A percentile compares a stretch with the other conserved stretches of the same genome.
phyloP scores from a whole-genome alignment of 163 green algal species.

The Scenedesmus sp. region DNA sequence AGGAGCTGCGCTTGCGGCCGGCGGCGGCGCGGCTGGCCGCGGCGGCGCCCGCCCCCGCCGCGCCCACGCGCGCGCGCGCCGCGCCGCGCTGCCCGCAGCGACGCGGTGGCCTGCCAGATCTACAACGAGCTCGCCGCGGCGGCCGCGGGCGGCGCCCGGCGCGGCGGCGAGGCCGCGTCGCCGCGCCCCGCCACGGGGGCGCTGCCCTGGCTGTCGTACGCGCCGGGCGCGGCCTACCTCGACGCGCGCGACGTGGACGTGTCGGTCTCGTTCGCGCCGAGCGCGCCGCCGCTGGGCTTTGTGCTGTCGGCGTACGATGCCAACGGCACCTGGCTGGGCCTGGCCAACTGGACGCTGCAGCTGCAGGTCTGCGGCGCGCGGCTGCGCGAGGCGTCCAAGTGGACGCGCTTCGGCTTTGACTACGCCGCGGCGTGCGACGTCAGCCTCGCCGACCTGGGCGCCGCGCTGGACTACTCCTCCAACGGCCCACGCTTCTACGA shows the following conservation, averaged over 20 bases:
- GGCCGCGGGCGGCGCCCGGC: slow-evolving; percentile 3
- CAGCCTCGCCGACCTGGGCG: slow-evolving; percentile 46
- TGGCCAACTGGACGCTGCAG: slow-evolving; percentile 58
- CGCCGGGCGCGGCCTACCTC: slow-evolving; percentile 33
- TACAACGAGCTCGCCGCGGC: slow-evolving; percentile 53
- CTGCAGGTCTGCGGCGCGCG: slow-evolving; percentile 60
- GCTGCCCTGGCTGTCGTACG: slow-evolving; percentile 68
- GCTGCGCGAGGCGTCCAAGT: slow-evolving; percentile 41
- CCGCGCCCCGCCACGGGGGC: slow-evolving; percentile 44
- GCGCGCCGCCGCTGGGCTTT: slow-evolving; percentile 44
- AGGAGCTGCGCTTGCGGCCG: neutral
- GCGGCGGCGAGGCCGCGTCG: neutral
- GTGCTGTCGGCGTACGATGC: slow-evolving; percentile 61
- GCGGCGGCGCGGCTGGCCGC: neutral
- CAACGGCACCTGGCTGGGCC: slow-evolving; percentile 71
- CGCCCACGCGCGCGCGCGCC: too few relatives aligned
- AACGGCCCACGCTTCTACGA: slow-evolving; percentile 52
- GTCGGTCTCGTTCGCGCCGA: slow-evolving; percentile 18
- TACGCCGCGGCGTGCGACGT: slow-evolving; percentile 54
- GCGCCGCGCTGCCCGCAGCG: slow-evolving; percentile 26
- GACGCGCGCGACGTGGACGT: slow-evolving; percentile 15
- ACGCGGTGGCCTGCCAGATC: slow-evolving; percentile 48
- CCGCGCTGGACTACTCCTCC: slow-evolving; percentile 39
- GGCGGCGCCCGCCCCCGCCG: too few relatives aligned
- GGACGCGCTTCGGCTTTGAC: slow-evolving; percentile 56